Evolutionary conservation across 352 stramenopile species (phyloP).

Genomic region (Pythium chondricola): DNA sequence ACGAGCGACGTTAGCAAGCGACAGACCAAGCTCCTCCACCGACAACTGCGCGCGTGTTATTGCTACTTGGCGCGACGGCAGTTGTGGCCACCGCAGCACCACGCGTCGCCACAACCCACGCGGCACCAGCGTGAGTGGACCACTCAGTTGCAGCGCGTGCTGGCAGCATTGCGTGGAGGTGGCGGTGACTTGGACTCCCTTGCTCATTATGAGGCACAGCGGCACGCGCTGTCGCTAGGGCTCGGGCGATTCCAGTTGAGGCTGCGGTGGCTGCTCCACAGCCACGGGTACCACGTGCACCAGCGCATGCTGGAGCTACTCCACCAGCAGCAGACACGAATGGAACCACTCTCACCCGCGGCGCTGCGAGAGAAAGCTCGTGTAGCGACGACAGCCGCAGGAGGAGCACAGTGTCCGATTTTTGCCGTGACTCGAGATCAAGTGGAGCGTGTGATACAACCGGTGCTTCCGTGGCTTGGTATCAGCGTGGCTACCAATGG

Average conservation of each 20-base stretch:
- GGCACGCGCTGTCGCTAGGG: too few species aligned
- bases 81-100: background rate
- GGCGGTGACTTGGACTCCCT: background rate
- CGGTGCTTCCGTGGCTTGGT: slow-evolving; percentile 7
- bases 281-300: slow-evolving; percentile 44
- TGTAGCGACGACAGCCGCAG: slow-evolving; percentile 2
- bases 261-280: slow-evolving; percentile 38
- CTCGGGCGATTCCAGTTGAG: slow-evolving; percentile 37
- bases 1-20: too few species aligned
- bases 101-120: background rate
- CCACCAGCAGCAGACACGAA: slow-evolving; percentile 31
- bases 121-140: background rate
- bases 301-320: slow-evolving; percentile 43
- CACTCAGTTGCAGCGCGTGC: background rate
- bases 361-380: slow-evolving; percentile 13
- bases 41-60: slow-evolving; percentile 1
- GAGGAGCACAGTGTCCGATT: slow-evolving; percentile 34
- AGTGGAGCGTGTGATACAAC: slow-evolving; percentile 26
- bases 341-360: slow-evolving; percentile 1
- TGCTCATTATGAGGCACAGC: background rate
- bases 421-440: slow-evolving; percentile 26
- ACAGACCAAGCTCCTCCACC: background rate
- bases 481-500: slow-evolving; percentile 11
- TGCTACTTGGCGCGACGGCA: background rate
- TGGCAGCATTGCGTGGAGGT: background rate